Evolutionary conservation across 2,329 filamentous ascomycete genomes (phyloP).

Genomic region (Alternaria triticimaculans): DNA sequence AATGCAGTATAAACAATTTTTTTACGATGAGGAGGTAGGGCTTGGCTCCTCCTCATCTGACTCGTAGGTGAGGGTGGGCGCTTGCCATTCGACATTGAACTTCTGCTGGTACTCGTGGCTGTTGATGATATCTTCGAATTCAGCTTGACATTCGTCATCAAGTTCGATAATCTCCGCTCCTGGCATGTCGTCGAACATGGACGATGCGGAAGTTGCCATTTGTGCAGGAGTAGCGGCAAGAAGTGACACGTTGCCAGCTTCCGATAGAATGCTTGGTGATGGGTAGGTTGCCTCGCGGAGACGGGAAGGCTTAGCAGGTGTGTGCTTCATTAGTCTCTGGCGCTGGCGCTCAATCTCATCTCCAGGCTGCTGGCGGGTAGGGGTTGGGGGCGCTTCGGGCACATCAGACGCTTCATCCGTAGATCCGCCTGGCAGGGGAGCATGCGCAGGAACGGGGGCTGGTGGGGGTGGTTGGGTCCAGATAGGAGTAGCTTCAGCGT

Average conservation of each 20-base stretch:
- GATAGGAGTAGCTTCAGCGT: conserved; percentile 23
- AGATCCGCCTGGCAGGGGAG: conserved; percentile 33
- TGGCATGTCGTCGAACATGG: conserved; percentile 31
- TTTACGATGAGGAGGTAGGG: conserved; percentile 8
- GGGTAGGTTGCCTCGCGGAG: conserved; percentile 43
- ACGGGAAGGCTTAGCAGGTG: conserved; percentile 43
- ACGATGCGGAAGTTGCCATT: neutral
- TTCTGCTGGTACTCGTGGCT: conserved; percentile 18
- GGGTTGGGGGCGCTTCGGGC: neutral
- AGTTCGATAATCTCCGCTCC: conserved; percentile 24
- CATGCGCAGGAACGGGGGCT: conserved; percentile 44
- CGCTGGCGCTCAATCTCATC: conserved; percentile 40
- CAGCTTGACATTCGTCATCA: conserved; percentile 22
- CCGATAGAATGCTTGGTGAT: conserved; percentile 39
- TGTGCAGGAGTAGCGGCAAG: conserved; percentile 26
- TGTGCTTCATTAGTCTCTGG: conserved; percentile 41
- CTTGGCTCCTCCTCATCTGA: conserved; percentile 35
- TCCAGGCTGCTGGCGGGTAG: conserved; percentile 16
- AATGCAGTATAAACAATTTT: conserved; percentile 2
- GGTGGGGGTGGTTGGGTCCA: conserved; percentile 47
- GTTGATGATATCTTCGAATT: conserved; percentile 13
- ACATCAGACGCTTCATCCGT: conserved; percentile 1
- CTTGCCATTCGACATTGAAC: conserved; percentile 22
- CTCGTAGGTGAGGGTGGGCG: conserved; percentile 25
- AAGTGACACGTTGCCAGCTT: conserved; percentile 32